Evolutionary conservation across 495 filamentous ascomycete species (phyloP), one percentile per base, ranked within the genome.

Genomic region (Penicillium ucsense): DNA sequence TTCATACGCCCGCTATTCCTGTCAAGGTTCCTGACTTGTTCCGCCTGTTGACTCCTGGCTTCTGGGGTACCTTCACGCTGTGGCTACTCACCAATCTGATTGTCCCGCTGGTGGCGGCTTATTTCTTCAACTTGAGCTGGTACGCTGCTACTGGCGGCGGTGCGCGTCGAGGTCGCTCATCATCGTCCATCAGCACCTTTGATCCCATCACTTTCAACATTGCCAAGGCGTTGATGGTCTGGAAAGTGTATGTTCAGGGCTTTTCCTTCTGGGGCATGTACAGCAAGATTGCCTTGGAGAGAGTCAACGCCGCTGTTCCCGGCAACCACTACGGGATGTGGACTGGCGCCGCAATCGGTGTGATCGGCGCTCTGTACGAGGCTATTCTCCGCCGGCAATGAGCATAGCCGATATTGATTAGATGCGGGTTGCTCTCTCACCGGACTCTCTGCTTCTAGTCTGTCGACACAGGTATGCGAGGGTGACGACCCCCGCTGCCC

Each of bases 121-220:
- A 89, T 59, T 91, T 96, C 61, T 80, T 94, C 72, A 96, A 98
- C 62, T 58, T 96, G 54, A 85, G 79, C 55, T 61, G 72, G 50
- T 61, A 68, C 31, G 63, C 64, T n/a, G 46, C 61, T 28, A 53
- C 50, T 12, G 40, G 65, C 62, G 45, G 58, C 62, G 45, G 58
- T 31, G 50, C 45, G 41, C 61, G 63, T 35, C 49, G 59, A 20
- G 50, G 49, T 27, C 57, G 55, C 27, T 49, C 55, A 6, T 42
- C 50, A 41, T 31, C 47, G 11, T 49, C 61, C n/a, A 70, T 37
- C 5, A 47, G 77, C 37, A 74, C 82, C 31, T 80, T 89, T 49
- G 92, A 98, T 61, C 90, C 90, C 20, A 67, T 96, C 50, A 84
- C 81, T 46, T 98, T 91, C 64, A 92, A 89, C 65, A 80, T 95